phyloP scores from a whole-genome alignment of 1,284 basidiomycete genomes.

The Ustilago xerochloae region DNA sequence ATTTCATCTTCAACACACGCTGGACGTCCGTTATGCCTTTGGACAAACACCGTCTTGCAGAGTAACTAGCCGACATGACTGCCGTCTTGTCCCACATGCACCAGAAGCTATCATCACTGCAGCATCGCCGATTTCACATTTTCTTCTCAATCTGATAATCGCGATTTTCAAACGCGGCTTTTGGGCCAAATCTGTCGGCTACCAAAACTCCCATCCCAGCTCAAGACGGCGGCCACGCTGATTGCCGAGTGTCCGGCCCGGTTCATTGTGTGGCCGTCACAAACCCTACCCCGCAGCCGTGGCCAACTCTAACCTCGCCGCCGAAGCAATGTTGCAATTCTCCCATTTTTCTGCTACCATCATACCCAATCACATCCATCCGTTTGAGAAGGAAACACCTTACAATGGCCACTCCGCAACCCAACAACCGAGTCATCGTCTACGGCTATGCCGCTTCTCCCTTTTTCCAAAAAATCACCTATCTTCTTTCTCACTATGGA shows the following conservation, averaged over 20 bases:
- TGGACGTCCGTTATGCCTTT: no score
- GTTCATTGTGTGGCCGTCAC: conserved; percentile 4
- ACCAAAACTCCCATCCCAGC: not conserved
- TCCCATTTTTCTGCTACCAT: not conserved
- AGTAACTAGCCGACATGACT: no score
- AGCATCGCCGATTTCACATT: conserved; percentile 11
- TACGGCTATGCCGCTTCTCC: conserved; percentile 47
- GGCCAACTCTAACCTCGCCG: not conserved
- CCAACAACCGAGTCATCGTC: conserved; percentile 36
- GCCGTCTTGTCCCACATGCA: no score
- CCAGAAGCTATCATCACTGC: not conserved
- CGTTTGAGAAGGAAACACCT: not conserved
- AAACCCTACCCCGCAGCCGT: not conserved
- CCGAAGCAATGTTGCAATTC: no score
- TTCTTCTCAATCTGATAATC: not conserved
- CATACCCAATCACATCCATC: no score
- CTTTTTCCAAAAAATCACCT: conserved; percentile 44
- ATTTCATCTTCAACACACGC: no score
- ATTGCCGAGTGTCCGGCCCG: conserved; percentile 11
- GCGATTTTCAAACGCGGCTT: conserved; percentile 1
- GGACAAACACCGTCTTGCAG: no score
- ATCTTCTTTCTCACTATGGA: conserved; percentile 36
- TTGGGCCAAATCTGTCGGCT: conserved; percentile 7
- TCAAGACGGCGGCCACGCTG: not conserved
- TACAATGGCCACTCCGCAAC: conserved; percentile 13